Evolutionary conservation across 1,284 basidiomycete genomes (phyloP).

Genomic region (Ustilago curta): DNA sequence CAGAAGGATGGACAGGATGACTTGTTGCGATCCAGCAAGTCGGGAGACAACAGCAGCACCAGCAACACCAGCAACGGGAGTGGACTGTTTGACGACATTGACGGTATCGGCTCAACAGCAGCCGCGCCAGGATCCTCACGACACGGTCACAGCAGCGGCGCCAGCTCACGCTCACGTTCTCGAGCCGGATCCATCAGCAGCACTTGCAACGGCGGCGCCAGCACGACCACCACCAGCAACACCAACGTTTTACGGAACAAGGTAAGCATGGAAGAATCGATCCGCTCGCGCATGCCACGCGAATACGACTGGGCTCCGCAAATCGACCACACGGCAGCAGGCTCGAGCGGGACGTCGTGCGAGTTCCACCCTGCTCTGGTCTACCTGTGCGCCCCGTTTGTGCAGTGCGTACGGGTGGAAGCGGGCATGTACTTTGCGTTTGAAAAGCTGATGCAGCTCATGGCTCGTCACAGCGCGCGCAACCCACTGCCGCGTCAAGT

Average conservation of each 20-base stretch:
- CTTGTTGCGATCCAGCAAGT: conserved; percentile 19
- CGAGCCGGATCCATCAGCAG: conserved; percentile 39
- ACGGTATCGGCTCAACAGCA: neutral
- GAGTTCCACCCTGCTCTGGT: conserved; percentile 68
- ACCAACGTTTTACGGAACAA: neutral
- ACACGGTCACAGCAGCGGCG: conserved; percentile 23
- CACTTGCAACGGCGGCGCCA: conserved; percentile 7
- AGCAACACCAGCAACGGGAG: conserved; percentile 5
- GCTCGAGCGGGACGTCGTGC: conserved; percentile 8
- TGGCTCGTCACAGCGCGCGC: conserved; percentile 50
- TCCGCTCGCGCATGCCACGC: conserved; percentile 52
- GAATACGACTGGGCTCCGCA: conserved; percentile 60
- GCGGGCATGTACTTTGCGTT: conserved; percentile 70
- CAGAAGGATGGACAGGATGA: conserved; percentile 14
- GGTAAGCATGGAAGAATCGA: conserved; percentile 19
- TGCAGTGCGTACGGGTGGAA: conserved; percentile 67
- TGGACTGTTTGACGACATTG: conserved; percentile 5
- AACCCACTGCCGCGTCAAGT: conserved; percentile 62
- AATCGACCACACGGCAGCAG: conserved; percentile 10
- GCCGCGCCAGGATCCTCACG: conserved; percentile 1
- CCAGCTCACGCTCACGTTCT: conserved; percentile 36
- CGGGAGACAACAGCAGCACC: conserved; percentile 10
- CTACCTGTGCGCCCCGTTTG: conserved; percentile 67
- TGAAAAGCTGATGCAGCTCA: conserved; percentile 65
- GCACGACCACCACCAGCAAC: neutral